phyloP scores from a whole-genome alignment of 306 rosid species.

The Rosa chinensis region DNA sequence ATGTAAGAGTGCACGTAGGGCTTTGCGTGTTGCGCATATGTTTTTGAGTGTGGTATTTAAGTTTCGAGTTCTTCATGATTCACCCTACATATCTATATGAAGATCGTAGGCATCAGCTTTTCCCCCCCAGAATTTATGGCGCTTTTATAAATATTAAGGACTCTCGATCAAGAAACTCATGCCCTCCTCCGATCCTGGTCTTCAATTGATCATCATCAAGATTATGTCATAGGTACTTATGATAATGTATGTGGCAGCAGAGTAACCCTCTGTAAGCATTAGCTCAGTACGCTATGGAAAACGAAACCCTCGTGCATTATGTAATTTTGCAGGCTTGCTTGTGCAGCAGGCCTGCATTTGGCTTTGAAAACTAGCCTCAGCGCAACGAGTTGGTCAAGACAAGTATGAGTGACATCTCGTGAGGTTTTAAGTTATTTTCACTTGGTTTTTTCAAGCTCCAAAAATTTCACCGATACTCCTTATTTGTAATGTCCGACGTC shows the following conservation, averaged over 20 bases:
- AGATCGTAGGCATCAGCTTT: slow-evolving; percentile 35
- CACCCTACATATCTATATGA: slow-evolving; percentile 8
- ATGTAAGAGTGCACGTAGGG: slow-evolving; percentile 74
- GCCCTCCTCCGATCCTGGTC: slow-evolving; percentile 1
- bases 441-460: not conserved
- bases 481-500: too few relatives aligned
- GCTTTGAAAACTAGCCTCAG: slow-evolving; percentile 3
- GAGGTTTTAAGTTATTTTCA: not conserved
- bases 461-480: not conserved
- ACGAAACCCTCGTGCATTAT: not conserved
- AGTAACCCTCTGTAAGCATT: slow-evolving; percentile 3
- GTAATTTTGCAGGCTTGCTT: not conserved
- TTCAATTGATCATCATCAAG: slow-evolving; percentile 25
- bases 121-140: slow-evolving; percentile 42
- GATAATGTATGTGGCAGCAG: not conserved
- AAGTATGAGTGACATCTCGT: not conserved
- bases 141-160: slow-evolving; percentile 27
- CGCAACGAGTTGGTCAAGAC: not conserved
- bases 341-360: slow-evolving; percentile 22
- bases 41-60: slow-evolving; percentile 53
- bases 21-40: slow-evolving; percentile 71
- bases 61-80: slow-evolving; percentile 10
- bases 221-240: not conserved
- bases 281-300: not conserved
- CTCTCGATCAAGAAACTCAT: slow-evolving; percentile 9